Conservation (phyloP, 148 eudicot species). For the Silene uniflora region DNA sequence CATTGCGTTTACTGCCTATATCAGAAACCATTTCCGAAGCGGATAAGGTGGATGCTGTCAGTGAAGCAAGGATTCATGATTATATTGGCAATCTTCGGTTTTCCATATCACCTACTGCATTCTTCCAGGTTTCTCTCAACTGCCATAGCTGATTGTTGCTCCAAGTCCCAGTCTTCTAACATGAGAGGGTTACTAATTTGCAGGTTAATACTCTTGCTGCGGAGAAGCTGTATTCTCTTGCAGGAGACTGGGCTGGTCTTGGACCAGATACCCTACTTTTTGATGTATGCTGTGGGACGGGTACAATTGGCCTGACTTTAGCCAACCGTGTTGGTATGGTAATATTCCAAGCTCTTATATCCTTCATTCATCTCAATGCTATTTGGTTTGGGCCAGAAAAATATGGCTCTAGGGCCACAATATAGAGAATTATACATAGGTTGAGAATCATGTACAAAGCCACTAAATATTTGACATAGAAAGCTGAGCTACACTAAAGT, state of each 20-base stretch:
- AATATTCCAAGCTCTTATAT: slow-evolving; percentile 32
- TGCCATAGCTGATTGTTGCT: slow-evolving; percentile 6
- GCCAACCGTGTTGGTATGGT: slow-evolving; percentile 98
- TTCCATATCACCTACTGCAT: slow-evolving; percentile 87
- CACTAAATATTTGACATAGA: background rate
- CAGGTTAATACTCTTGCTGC: slow-evolving; percentile 97
- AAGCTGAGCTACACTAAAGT: background rate
- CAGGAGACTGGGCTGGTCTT: slow-evolving; percentile 94
- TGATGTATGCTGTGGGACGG: slow-evolving; percentile 97
- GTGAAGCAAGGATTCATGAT: slow-evolving; percentile 80
- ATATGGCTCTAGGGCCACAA: background rate
- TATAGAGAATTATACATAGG: background rate
- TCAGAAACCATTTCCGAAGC: slow-evolving; percentile 29
- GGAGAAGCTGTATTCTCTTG: slow-evolving; percentile 87
- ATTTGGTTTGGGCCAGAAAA: background rate
- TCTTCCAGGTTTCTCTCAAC: slow-evolving; percentile 61
- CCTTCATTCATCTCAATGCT: slow-evolving; percentile 3
- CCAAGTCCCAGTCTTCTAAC: slow-evolving; percentile 3
- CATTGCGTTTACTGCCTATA: slow-evolving; percentile 50
- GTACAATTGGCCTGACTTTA: slow-evolving; percentile 90
- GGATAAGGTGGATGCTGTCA: slow-evolving; percentile 28
- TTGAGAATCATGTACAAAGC: background rate
- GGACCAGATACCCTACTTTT: slow-evolving; percentile 84
- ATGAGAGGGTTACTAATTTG: slow-evolving; percentile 13
- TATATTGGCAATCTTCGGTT: slow-evolving; percentile 72